Evolutionary conservation across 2,329 filamentous ascomycete genomes (phyloP).

Genomic region (Sporothrix sp.): DNA sequence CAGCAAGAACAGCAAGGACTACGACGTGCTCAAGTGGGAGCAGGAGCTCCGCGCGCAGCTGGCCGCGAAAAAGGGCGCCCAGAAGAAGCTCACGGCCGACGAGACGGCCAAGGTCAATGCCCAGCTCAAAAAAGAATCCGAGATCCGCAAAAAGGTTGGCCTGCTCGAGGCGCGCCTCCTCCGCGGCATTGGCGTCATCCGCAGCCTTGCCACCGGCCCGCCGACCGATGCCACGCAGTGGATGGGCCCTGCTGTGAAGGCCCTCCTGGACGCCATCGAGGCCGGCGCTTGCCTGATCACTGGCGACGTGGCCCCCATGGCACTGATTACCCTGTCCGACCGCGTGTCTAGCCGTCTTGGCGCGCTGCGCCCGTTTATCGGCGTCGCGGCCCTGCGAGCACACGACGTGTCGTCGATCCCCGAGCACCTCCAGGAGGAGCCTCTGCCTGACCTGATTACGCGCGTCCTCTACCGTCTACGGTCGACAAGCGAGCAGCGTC

Average conservation of each 20-base stretch:
- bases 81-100: conserved; percentile 83
- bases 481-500: conserved; percentile 86
- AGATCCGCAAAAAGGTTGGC: conserved; percentile 64
- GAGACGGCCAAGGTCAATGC: conserved; percentile 85
- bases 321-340: conserved; percentile 71
- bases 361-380: conserved; percentile 69
- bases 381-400: conserved; percentile 74
- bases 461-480: conserved; percentile 83
- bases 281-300: conserved; percentile 74
- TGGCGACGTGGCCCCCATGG: conserved; percentile 65
- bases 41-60: conserved; percentile 79
- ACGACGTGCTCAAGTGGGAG: conserved; percentile 95
- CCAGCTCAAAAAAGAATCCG: conserved; percentile 77
- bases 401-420: conserved; percentile 65
- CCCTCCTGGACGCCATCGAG: conserved; percentile 64
- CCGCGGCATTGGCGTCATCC: conserved; percentile 79
- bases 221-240: conserved; percentile 82
- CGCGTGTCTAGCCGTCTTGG: conserved; percentile 67
- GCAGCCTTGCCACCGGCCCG: conserved; percentile 70
- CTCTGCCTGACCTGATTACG: conserved; percentile 75
- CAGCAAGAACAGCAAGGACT: conserved; percentile 88
- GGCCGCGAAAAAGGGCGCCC: conserved; percentile 83
- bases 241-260: conserved; percentile 72
- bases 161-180: conserved; percentile 60
- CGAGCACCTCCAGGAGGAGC: conserved; percentile 63